Evolutionary conservation across 2,329 filamentous ascomycete genomes (phyloP).

Genomic region (Xylariaceae sp.): DNA sequence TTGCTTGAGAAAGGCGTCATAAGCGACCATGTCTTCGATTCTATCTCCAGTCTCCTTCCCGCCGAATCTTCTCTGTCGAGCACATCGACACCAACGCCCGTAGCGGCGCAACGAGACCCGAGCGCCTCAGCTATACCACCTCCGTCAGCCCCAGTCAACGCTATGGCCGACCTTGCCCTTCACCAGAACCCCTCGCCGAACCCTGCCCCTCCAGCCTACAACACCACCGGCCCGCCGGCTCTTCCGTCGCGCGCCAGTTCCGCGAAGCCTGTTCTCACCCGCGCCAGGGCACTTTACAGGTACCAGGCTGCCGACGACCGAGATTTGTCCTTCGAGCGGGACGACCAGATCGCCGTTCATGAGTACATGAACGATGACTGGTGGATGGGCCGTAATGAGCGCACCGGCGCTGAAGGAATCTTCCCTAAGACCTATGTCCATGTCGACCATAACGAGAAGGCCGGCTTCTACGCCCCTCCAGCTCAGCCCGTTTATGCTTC

Average conservation of each 20-base stretch:
- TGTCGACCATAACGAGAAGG: slow-evolving; percentile 53
- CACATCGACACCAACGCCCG: slow-evolving; percentile 36
- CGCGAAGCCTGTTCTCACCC: slow-evolving; percentile 57
- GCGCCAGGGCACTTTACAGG: slow-evolving; percentile 76
- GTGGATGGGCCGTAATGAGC: slow-evolving; percentile 86
- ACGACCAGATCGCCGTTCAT: slow-evolving; percentile 73
- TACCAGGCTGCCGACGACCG: slow-evolving; percentile 76
- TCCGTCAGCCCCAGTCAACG: slow-evolving; percentile 29
- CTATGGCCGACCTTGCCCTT: slow-evolving; percentile 40
- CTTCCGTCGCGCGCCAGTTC: slow-evolving; percentile 34
- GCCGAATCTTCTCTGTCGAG: slow-evolving; percentile 57
- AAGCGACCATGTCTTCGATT: slow-evolving; percentile 66
- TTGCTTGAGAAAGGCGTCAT: slow-evolving; percentile 80
- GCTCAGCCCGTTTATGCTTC: slow-evolving; percentile 27
- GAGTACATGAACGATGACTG: slow-evolving; percentile 97
- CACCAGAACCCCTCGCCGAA: slow-evolving; percentile 30
- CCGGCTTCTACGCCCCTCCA: slow-evolving; percentile 32
- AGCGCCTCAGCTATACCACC: slow-evolving; percentile 31
- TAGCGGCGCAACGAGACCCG: slow-evolving; percentile 24
- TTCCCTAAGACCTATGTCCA: slow-evolving; percentile 91
- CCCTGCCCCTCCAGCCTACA: slow-evolving; percentile 48
- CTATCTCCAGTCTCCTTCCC: slow-evolving; percentile 70
- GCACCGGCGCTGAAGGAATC: slow-evolving; percentile 81
- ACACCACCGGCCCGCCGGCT: slow-evolving; percentile 39
- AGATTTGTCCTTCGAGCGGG: slow-evolving; percentile 73